Base-by-base conservation (phyloP, 768 basidiomycete species). In the Russula earlei region DNA sequence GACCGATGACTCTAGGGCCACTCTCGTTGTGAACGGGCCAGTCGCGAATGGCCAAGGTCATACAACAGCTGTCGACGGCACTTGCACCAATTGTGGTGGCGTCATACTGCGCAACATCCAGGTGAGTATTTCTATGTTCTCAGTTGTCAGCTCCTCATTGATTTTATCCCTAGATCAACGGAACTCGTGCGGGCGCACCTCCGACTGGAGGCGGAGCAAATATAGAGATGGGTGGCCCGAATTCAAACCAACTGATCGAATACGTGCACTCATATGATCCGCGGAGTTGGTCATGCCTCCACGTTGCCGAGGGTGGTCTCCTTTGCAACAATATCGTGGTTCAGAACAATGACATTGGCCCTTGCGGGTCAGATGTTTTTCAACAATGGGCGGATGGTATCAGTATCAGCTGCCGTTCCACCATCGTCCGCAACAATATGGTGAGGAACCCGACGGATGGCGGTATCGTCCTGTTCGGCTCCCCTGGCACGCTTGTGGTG, bases 321-420 rank as follows among this genome's bases (percentile, higher is more conserved):
- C 73, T 68, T 9, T 93, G 90, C 70, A 77, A 72, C 55, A 82
- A 82, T 54, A 73, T 70, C 12, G 79, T 78, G 4, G 74, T 92
- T 31, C 84, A 85, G 65, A 84, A 89, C 69, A 92, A 92, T 62
- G 86, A 91, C 60, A 82, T 92, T 41, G 91, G 86, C 4, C 87
- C 88, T 2, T 83, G 84, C 57, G 87, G 88, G 1, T 72, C 74
- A 4, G 82, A 85, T 55, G 58, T 62, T 4, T 86, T 78, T 63
- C 78, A 82, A 59, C 70, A 87, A 66, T 91, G 88, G 88, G 86
- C 88, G 1, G 88, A 90, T 64, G 88, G 88, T 5, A 84, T 91
- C 63, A 87, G 85, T 61, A 67, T 89, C 50, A 80, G 80, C 59
- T 91, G 87, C 66, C 70, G 68, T 58, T 80, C 83, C 65, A 75